phyloP scores from a whole-genome alignment of 805 yeast genomes.

The Starmerella powellii region DNA sequence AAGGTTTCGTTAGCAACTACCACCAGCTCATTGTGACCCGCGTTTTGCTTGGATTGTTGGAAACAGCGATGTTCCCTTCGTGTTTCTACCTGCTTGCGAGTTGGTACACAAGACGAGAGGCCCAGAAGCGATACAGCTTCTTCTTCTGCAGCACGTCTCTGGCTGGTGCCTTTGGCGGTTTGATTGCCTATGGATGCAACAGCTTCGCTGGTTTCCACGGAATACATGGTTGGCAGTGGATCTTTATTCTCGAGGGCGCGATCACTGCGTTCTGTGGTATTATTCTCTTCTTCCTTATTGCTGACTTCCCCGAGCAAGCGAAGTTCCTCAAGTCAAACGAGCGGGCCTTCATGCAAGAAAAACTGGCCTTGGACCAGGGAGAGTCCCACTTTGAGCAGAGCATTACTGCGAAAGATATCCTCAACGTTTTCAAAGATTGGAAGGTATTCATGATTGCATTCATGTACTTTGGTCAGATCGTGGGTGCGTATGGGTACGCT shows the following conservation, averaged over 20 bases:
- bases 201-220: conserved; percentile 37
- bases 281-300: conserved; percentile 37
- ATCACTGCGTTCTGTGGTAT: conserved; percentile 30
- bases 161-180: conserved; percentile 71
- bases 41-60: conserved; percentile 53
- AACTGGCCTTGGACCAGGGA: conserved; percentile 42
- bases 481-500: conserved; percentile 68
- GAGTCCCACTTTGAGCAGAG: conserved; percentile 41
- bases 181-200: conserved; percentile 53
- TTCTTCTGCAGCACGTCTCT: conserved; percentile 61
- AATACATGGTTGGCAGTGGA: conserved; percentile 43
- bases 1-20: conserved; percentile 51
- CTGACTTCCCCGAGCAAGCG: conserved; percentile 64
- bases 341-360: conserved; percentile 43
- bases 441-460: conserved; percentile 46
- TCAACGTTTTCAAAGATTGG: conserved; percentile 46
- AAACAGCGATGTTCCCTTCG: conserved; percentile 64
- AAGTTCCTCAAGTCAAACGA: conserved; percentile 43
- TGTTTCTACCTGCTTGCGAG: conserved; percentile 57
- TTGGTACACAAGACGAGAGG: conserved; percentile 52
- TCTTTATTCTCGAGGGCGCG: conserved; percentile 42
- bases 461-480: conserved; percentile 51
- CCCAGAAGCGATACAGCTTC: conserved; percentile 56
- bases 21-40: conserved; percentile 52
- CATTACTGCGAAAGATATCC: conserved; percentile 37